Percentiles rank a stretch among this genome's conserved stretches.
Evolutionary conservation across 305 asterid species (phyloP).

Genomic region (Rubia peregrina): DNA sequence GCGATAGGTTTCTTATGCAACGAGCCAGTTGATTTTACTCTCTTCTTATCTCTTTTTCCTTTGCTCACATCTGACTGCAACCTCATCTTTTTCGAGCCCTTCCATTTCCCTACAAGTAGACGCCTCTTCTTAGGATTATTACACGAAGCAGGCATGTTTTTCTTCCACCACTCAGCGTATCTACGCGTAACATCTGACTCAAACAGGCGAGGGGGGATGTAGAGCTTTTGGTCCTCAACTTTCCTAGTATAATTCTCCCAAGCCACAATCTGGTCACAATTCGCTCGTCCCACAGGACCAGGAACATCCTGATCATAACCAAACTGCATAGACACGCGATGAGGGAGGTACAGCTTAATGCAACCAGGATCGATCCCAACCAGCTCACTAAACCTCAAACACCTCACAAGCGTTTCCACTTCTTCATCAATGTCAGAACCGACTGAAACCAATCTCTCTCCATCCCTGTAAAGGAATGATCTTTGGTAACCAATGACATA

Average conservation of each 20-base stretch:
- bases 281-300: constrained; percentile 19
- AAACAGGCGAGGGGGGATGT: constrained; percentile 24
- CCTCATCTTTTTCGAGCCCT: neutral
- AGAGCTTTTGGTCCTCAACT: constrained; percentile 20
- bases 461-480: constrained; percentile 18
- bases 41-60: neutral
- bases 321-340: constrained; percentile 47
- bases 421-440: constrained; percentile 9
- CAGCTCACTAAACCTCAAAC: constrained; percentile 28
- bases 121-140: neutral
- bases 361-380: constrained; percentile 29
- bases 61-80: neutral
- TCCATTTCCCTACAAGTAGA: neutral
- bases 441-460: constrained; percentile 14
- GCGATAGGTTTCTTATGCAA: neutral
- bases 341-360: constrained; percentile 35
- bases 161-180: constrained; percentile 15
- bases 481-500: neutral
- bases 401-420: constrained; percentile 21
- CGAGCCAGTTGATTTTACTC: neutral
- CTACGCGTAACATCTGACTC: constrained; percentile 26
- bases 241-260: constrained; percentile 35
- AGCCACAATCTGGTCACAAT: constrained; percentile 20
- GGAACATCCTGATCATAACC: constrained; percentile 52
- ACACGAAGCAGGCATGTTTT: neutral